Conservation (phyloP, 129 eudicot species). For the Arctium minus region DNA sequence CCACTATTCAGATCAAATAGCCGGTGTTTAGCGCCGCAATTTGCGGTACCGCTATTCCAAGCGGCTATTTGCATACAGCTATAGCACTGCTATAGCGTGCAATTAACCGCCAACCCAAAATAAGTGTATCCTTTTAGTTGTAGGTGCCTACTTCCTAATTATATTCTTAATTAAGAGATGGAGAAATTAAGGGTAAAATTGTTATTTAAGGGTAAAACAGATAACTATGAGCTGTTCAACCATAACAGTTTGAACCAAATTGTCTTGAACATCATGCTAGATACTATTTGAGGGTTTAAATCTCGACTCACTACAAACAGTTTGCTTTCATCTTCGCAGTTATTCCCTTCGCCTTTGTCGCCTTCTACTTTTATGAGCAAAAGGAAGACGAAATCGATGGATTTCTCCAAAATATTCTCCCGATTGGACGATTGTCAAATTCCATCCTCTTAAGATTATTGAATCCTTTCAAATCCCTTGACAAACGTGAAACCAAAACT, state of each 20-base stretch:
- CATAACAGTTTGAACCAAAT: no score
- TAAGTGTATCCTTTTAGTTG: background rate
- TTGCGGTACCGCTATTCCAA: no score
- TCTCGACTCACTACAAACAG: background rate
- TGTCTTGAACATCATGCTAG: background rate
- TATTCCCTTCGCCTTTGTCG: slow-evolving; percentile 43
- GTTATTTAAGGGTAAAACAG: background rate
- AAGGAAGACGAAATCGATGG: slow-evolving; percentile 59
- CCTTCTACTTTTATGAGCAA: slow-evolving; percentile 58
- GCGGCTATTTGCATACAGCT: no score
- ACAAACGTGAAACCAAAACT: background rate
- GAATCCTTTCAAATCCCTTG: background rate
- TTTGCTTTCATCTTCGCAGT: slow-evolving; percentile 40
- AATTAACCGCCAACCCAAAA: no score
- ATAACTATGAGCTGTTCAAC: background rate
- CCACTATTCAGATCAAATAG: no score
- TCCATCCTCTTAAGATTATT: background rate
- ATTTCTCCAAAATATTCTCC: slow-evolving; percentile 27
- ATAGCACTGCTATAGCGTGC: no score
- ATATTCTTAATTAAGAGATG: background rate
- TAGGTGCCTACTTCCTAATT: background rate
- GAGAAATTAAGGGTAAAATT: background rate
- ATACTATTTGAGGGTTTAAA: background rate
- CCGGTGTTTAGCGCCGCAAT: no score
- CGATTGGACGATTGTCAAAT: slow-evolving; percentile 27